Percentiles rank a stretch among this genome's conserved stretches.
phyloP scores from a whole-genome alignment of 2,329 filamentous ascomycete genomes.

The Sporothrix variecibatus region DNA sequence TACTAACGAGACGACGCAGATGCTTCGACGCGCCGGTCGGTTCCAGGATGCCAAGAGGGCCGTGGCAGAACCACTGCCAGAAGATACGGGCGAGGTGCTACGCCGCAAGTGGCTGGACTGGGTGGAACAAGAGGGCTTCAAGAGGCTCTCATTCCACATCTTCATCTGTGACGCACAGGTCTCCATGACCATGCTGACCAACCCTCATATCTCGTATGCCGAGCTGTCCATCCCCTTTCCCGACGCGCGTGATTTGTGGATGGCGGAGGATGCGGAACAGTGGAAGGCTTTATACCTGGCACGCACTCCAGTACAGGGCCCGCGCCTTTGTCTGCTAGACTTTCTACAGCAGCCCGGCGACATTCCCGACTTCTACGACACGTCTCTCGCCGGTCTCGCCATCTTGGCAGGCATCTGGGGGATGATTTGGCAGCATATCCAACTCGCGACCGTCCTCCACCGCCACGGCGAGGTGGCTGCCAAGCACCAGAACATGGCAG shows the following conservation, averaged over 20 bases:
- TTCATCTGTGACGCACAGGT: constrained; percentile 67
- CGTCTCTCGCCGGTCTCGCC: constrained; percentile 1
- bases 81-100: constrained; percentile 18
- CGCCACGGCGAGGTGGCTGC: not conserved
- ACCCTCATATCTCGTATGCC: constrained; percentile 67
- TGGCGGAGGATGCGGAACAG: constrained; percentile 60
- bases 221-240: constrained; percentile 69
- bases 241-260: constrained; percentile 63
- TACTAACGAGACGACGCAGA: constrained; percentile 18
- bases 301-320: not conserved
- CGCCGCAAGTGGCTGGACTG: constrained; percentile 28
- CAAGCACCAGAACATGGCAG: not conserved
- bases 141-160: constrained; percentile 62
- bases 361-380: constrained; percentile 24
- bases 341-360: constrained; percentile 22
- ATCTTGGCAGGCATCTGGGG: constrained; percentile 26
- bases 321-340: constrained; percentile 12
- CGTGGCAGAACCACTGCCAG: not conserved
- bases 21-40: constrained; percentile 26
- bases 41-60: constrained; percentile 4
- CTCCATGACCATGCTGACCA: constrained; percentile 67
- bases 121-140: constrained; percentile 25
- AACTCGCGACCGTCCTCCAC: constrained; percentile 7
- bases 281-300: constrained; percentile 65
- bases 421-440: constrained; percentile 26